A percentile compares a stretch with the other conserved stretches of the same genome.
phyloP scores from a whole-genome alignment of 73 alveolate genomes.

The Paramecium octaurelia region DNA sequence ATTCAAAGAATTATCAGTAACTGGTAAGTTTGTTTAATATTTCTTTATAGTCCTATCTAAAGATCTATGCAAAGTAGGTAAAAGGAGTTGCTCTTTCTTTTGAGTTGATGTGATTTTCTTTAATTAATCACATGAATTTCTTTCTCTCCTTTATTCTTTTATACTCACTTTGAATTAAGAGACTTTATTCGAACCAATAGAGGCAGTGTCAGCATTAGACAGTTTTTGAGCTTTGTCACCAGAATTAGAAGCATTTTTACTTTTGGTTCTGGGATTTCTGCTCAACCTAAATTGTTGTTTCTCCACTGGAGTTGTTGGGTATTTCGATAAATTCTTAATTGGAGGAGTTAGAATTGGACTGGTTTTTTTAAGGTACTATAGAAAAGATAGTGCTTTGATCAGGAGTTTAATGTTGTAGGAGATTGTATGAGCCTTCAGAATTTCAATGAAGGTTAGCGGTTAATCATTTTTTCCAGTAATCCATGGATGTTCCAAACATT shows the following conservation, averaged over 20 bases:
- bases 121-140: not conserved
- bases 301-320: not conserved
- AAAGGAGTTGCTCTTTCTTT: not conserved
- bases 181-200: not conserved
- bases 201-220: not conserved
- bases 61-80: not conserved
- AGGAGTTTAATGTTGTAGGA: not conserved
- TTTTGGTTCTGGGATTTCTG: not conserved
- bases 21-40: not conserved
- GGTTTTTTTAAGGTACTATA: not conserved
- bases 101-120: not conserved
- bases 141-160: not conserved
- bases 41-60: not conserved
- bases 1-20: not conserved
- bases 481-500: slow-evolving; percentile 40
- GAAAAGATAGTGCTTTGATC: not conserved
- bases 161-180: not conserved
- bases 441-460: not conserved
- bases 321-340: not conserved
- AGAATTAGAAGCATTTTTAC: not conserved
- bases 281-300: not conserved
- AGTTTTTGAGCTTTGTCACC: not conserved
- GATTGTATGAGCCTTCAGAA: not conserved
- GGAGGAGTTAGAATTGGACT: not conserved
- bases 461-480: not conserved